phyloP scores from a whole-genome alignment of 2,329 filamentous ascomycete genomes.

The Ophiostoma fasciatum region DNA sequence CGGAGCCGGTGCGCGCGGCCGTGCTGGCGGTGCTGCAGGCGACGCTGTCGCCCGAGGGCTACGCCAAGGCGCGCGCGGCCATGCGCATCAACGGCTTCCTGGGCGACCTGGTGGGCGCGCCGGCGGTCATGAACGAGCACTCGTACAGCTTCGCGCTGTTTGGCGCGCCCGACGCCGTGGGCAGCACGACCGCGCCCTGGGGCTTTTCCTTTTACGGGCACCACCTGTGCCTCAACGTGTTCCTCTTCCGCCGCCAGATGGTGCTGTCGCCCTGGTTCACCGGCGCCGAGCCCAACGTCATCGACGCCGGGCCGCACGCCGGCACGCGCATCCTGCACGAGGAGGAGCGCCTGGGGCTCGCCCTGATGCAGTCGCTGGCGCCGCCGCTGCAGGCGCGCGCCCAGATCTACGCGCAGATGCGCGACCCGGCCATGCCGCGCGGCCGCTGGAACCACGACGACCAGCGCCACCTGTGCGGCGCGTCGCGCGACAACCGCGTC shows the following conservation, averaged over 20 bases:
- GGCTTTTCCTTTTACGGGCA: slow-evolving; percentile 66
- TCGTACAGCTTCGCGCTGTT: slow-evolving; percentile 39
- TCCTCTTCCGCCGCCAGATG: slow-evolving; percentile 50
- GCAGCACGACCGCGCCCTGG: slow-evolving; percentile 45
- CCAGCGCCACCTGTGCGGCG: slow-evolving; percentile 63
- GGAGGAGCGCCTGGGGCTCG: slow-evolving; percentile 50
- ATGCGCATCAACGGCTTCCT: slow-evolving; percentile 67
- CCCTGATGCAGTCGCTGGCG: slow-evolving; percentile 51
- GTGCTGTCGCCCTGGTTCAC: slow-evolving; percentile 63
- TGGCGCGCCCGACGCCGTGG: neutral
- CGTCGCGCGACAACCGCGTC: slow-evolving; percentile 62
- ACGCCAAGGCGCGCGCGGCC: slow-evolving; percentile 50
- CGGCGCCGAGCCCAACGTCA: slow-evolving; percentile 63
- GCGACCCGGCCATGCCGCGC: slow-evolving; percentile 49
- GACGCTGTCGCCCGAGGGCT: slow-evolving; percentile 54
- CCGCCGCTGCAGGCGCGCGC: slow-evolving; percentile 31
- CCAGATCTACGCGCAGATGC: slow-evolving; percentile 43
- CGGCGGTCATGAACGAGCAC: slow-evolving; percentile 54
- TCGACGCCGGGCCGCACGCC: slow-evolving; percentile 46
- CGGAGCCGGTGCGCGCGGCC: slow-evolving; percentile 25
- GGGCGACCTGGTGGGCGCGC: slow-evolving; percentile 48
- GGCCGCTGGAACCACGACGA: slow-evolving; percentile 71
- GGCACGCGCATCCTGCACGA: slow-evolving; percentile 51
- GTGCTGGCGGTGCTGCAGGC: slow-evolving; percentile 40
- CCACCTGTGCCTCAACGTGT: slow-evolving; percentile 59